Conservation (phyloP, 1,284 basidiomycete species). For the Paramarasmius palmivorus region DNA sequence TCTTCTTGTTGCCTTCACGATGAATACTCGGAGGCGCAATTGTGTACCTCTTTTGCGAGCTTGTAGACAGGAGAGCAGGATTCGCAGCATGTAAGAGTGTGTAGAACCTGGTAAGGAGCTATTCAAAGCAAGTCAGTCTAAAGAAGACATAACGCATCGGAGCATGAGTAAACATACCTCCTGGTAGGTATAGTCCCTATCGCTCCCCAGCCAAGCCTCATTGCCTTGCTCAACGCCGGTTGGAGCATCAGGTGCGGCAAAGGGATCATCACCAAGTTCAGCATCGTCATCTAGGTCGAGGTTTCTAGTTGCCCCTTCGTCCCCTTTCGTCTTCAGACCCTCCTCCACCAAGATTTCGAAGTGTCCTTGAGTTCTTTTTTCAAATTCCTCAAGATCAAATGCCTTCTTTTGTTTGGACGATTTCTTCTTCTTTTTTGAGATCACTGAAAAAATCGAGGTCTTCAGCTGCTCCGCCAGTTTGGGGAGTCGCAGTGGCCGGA, state of each 20-base stretch:
- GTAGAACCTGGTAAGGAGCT: slow-evolving; percentile 96
- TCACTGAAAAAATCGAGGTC: slow-evolving; percentile 20
- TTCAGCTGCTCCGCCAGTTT: no score
- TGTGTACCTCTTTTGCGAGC: slow-evolving; percentile 90
- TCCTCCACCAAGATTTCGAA: no score
- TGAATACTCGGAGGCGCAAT: slow-evolving; percentile 96
- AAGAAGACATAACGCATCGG: no score
- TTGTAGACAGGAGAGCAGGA: slow-evolving; percentile 83
- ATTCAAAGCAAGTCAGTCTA: no score
- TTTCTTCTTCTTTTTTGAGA: slow-evolving; percentile 77
- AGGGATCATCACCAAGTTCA: slow-evolving; percentile 85
- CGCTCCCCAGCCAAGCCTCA: slow-evolving; percentile 88
- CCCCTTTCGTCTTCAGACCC: slow-evolving; percentile 61
- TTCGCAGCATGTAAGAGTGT: slow-evolving; percentile 91
- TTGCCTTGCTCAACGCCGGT: slow-evolving; percentile 65
- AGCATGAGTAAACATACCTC: slow-evolving; percentile 57
- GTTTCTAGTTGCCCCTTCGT: slow-evolving; percentile 65
- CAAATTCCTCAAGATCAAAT: slow-evolving; percentile 71
- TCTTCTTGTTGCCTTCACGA: slow-evolving; percentile 96
- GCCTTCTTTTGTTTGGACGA: slow-evolving; percentile 75
- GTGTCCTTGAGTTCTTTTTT: slow-evolving; percentile 27
- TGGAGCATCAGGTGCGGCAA: slow-evolving; percentile 62
- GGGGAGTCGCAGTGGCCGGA: slow-evolving; percentile 43
- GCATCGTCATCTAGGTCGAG: slow-evolving; percentile 70
- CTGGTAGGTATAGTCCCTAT: slow-evolving; percentile 93